A percentile compares a stretch with the other conserved stretches of the same genome.
These are phyloP conservation scores for Suillus ampliporus DNA, from an alignment of 768 basidiomycete species.

Conservation along the genomic window DNA sequence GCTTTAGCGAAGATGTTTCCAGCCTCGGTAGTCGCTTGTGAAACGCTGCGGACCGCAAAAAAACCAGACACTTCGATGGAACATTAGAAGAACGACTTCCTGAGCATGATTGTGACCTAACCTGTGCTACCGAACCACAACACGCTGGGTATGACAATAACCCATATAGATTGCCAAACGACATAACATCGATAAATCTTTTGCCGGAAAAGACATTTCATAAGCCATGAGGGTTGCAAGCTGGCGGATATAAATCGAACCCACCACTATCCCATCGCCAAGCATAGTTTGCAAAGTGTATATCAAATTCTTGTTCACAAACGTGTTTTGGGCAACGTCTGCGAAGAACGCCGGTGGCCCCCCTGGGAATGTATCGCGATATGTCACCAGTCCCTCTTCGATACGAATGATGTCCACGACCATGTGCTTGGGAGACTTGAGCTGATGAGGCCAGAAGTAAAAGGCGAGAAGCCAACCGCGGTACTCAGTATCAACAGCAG, in stretches of 20 bases:
- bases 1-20: constrained; percentile 7
- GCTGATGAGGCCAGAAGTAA: not conserved
- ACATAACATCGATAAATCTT: constrained; percentile 22
- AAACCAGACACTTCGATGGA: not conserved
- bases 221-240: not conserved
- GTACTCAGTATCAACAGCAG: constrained; percentile 28
- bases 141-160: constrained; percentile 15
- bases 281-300: constrained; percentile 19
- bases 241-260: not conserved
- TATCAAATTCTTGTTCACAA: constrained; percentile 29
- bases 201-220: not conserved
- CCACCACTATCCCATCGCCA: constrained; percentile 12
- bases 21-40: constrained; percentile 4
- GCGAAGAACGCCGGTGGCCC: constrained; percentile 32
- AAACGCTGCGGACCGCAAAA: constrained; percentile 7
- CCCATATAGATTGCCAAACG: constrained; percentile 16
- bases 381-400: constrained; percentile 23
- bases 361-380: constrained; percentile 25
- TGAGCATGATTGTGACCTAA: constrained; percentile 3
- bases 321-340: constrained; percentile 25
- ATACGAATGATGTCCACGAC: constrained; percentile 21
- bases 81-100: not conserved
- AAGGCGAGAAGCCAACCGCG: constrained; percentile 16
- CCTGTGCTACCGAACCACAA: constrained; percentile 13
- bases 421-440: constrained; percentile 16